These are phyloP conservation scores for Colletotrichum tofieldiae DNA, from an alignment of 2,329 filamentous ascomycete species.

Conservation along the genomic window DNA sequence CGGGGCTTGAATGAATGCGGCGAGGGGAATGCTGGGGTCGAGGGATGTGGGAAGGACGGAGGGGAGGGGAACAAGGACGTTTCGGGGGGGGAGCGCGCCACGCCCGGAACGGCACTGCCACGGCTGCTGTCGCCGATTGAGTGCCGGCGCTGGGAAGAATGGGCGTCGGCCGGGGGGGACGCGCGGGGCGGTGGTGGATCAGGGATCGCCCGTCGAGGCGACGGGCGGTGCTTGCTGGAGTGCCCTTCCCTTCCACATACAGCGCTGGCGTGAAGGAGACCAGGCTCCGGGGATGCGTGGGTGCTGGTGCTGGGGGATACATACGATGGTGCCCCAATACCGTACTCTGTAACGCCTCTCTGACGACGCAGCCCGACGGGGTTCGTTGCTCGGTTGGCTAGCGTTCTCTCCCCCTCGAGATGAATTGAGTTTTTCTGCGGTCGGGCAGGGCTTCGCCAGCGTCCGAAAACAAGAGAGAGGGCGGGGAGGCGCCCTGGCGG, in stretches of 20 bases:
- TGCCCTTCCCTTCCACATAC: too few species aligned
- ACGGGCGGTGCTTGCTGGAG: neutral
- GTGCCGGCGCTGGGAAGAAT: slow-evolving; percentile 3
- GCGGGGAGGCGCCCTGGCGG: slow-evolving; percentile 2
- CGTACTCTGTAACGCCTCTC: slow-evolving; percentile 6
- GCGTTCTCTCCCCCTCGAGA: neutral
- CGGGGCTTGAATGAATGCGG: neutral
- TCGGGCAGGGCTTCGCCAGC: neutral
- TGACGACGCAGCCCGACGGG: neutral
- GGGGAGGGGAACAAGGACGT: neutral
- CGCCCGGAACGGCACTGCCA: slow-evolving; percentile 6
- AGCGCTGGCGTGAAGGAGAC: neutral
- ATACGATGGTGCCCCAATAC: neutral
- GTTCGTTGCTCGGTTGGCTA: neutral
- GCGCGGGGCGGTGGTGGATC: neutral
- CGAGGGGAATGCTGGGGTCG: neutral
- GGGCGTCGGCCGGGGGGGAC: neutral
- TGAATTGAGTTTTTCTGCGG: slow-evolving; percentile 22
- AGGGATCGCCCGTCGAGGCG: too few species aligned
- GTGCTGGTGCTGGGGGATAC: neutral
- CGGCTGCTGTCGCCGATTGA: slow-evolving; percentile 3
- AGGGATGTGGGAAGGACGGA: neutral
- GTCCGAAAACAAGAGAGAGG: neutral
- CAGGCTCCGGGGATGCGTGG: neutral
- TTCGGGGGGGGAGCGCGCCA: neutral